These are phyloP conservation scores for Septoria linicola DNA, from an alignment of 2,329 filamentous ascomycete species.

Conservation along the genomic window DNA sequence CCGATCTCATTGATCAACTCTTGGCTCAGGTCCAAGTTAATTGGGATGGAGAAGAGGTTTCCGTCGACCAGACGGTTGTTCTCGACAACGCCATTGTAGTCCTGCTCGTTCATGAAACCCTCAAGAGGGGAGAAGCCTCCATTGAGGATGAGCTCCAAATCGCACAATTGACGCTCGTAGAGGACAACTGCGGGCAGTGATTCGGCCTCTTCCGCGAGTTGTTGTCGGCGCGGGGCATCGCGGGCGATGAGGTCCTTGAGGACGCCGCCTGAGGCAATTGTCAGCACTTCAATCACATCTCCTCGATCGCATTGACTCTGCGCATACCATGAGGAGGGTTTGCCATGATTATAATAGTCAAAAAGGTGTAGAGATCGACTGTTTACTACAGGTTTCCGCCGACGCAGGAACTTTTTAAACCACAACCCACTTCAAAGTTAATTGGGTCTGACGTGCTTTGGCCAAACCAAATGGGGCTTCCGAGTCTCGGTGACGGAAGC, in stretches of 20 bases:
- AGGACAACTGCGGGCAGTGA: constrained; percentile 79
- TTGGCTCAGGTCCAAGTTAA: constrained; percentile 82
- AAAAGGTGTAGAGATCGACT: not conserved
- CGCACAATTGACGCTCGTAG: constrained; percentile 92
- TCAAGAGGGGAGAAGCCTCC: constrained; percentile 97
- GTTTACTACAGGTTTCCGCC: not conserved
- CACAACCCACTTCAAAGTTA: constrained; percentile 8
- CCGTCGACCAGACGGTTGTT: constrained; percentile 84
- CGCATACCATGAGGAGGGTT: constrained; percentile 53
- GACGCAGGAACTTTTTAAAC: constrained; percentile 11
- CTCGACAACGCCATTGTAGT: constrained; percentile 92
- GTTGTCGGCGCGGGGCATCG: constrained; percentile 76
- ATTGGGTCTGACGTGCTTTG: constrained; percentile 10
- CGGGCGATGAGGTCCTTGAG: constrained; percentile 97
- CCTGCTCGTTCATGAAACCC: constrained; percentile 96
- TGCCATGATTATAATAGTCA: constrained; percentile 42
- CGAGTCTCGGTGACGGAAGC: not conserved
- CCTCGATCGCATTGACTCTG: not conserved
- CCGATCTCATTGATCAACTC: constrained; percentile 70
- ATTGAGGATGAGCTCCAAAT: constrained; percentile 95
- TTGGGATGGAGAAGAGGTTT: constrained; percentile 93
- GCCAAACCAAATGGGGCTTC: not conserved
- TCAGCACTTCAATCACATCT: constrained; percentile 4
- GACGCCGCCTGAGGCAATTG: constrained; percentile 65
- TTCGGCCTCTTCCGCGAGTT: constrained; percentile 83